phyloP scores from a whole-genome alignment of 2,329 filamentous ascomycete genomes.

The Aspergillus hiratsukae region DNA sequence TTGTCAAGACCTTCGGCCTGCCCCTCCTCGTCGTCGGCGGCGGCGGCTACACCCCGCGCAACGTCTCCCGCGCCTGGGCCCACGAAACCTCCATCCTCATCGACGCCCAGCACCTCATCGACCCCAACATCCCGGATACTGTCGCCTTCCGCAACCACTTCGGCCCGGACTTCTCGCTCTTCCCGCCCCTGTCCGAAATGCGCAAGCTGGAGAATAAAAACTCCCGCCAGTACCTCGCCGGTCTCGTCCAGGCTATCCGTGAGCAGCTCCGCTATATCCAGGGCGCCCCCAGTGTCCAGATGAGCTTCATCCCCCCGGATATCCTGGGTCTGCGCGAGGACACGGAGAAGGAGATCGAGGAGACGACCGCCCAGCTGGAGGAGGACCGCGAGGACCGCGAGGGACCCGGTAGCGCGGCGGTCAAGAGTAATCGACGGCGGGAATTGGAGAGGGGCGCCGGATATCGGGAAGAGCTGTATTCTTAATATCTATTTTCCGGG shows the following conservation, averaged over 20 bases:
- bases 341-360: conserved; percentile 44
- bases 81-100: conserved; percentile 93
- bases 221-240: conserved; percentile 66
- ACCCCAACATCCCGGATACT: conserved; percentile 69
- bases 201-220: conserved; percentile 70
- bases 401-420: conserved; percentile 23
- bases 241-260: conserved; percentile 71
- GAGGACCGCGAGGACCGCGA: conserved; percentile 39
- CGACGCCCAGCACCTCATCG: conserved; percentile 65
- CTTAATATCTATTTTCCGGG: conserved; percentile 18
- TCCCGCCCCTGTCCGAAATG: conserved; percentile 77
- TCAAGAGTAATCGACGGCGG: conserved; percentile 22
- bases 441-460: conserved; percentile 34
- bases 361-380: conserved; percentile 36
- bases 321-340: conserved; percentile 54
- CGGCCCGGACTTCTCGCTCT: conserved; percentile 77
- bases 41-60: conserved; percentile 92
- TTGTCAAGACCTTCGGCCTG: conserved; percentile 73
- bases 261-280: conserved; percentile 85
- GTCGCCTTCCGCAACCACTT: conserved; percentile 87
- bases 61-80: conserved; percentile 94
- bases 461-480: conserved; percentile 33
- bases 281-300: conserved; percentile 81
- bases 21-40: conserved; percentile 90
- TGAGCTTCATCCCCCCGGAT: conserved; percentile 74